These are phyloP conservation scores for Trichosanthes truncata DNA, from an alignment of 306 rosid genomes.

Conservation along the genomic window DNA sequence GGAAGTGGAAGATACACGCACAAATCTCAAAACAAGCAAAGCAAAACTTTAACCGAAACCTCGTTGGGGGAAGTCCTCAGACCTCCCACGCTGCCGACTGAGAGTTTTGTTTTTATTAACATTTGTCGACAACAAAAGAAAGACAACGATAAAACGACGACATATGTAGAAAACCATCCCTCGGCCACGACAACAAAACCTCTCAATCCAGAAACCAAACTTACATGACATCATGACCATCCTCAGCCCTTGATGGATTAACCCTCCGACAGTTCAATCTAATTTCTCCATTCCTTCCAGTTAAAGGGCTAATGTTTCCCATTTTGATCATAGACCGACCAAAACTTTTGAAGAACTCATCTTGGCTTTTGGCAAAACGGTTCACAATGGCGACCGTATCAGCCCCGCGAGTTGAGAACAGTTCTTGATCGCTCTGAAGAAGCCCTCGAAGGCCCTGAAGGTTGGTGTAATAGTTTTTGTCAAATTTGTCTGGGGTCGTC, in stretches of 20 bases:
- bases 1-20: no score
- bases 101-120: no score
- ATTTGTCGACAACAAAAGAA: no score
- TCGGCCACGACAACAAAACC: no score
- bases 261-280: conserved; percentile 25
- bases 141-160: no score
- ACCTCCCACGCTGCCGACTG: no score
- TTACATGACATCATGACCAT: neutral
- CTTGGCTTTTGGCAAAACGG: conserved; percentile 24
- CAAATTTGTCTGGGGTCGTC: conserved; percentile 23
- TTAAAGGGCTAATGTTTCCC: conserved; percentile 28
- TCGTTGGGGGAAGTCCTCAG: no score
- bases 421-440: conserved; percentile 30
- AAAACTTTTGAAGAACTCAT: conserved; percentile 27
- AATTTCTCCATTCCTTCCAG: conserved; percentile 31
- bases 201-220: no score
- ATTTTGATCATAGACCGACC: conserved; percentile 31
- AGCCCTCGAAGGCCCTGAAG: conserved; percentile 28
- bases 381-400: conserved; percentile 22
- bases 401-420: conserved; percentile 30
- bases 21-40: no score
- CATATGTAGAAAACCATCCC: no score
- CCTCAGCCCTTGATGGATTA: conserved; percentile 4
- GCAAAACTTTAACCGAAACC: no score
- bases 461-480: conserved; percentile 29